Evolutionary conservation across 805 yeast genomes (phyloP), one percentile per base, ranked within the genome.

Genomic region (Grigorovia jiainica): DNA sequence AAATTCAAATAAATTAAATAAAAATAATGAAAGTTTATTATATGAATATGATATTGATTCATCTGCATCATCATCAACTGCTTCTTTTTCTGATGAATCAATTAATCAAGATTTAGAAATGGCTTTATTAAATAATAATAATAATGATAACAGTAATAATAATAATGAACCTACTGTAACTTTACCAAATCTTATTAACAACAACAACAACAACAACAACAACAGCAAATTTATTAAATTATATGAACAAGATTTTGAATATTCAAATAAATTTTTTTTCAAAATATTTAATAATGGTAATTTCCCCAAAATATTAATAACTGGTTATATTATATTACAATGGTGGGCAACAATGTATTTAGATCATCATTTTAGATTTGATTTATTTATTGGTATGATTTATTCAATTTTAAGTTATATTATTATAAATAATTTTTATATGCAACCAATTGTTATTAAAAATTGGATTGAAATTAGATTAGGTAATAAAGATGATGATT

Each of bases 281-380:
- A 45, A 40, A 17, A 24, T 56, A 11, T 50, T 58, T 38, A 55
- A 57, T 43, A 45, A 45, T 10, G 59, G 58, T 4, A 25, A 55
- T 7, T 24, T 58, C 15, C 60, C 64, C 7, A 55, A 56, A 46
- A 15, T 65, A 5, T 47, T 68, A 1, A 71, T 68, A 17, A 51
- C 70, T 5, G 29, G 46, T 0, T 79, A 73, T 57, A 73, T 79
- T 7, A 44, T 66, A 2, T 53, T 76, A 27, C 86, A 79, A 54
- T 78, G 86, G 82, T 81, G 86, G 85, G 76, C 84, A 19, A 77
- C 85, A 3, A 76, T 80, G 63, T 81, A 81, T 51, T 58, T 81
- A 44, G 86, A 79, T 54, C 87, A 79, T 58, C 87, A 80, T 57
- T 81, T 79, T 72, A 66, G 84, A 45, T 58, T 79, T 29, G 87